Base-by-base conservation (phyloP, 768 basidiomycete genomes). In the Baorangia bicolor region DNA sequence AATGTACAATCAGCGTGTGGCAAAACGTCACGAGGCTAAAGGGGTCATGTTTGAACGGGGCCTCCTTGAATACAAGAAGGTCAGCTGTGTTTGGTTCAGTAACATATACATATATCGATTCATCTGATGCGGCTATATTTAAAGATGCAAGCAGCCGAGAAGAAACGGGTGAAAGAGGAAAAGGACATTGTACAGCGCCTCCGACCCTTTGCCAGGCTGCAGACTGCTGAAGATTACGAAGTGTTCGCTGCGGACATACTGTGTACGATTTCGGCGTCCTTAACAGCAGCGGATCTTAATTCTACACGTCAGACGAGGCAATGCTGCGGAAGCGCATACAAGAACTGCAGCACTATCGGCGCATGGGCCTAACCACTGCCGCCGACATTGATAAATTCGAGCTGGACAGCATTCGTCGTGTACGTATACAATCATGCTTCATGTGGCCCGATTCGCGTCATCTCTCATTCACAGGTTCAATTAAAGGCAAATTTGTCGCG, bases 361-460 rank as follows among this genome's bases (percentile, higher is more conserved):
- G 88, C 33, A 82, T 92, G 67, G 97, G 96, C 0, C 75, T 99
- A 27, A 86, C 85, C 2, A 90, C 89, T 2, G 73, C 85, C 9
- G 86, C 86, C n/a, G 96, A 98, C 60, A 90, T 95, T 33, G 93
- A 96, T 39, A 92, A 89, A 65, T 98, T 92, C 65, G 91, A 94
- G 43, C 70, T 74, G 35, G 92, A 93, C 66, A 75, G 84, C 49
- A 74, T 80, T 28, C 88, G 88, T 61, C 77, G 93, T 61, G 94
- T 94, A 65, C 55, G 87, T 59, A 34, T 42, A 7, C 40, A 10
- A 21, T 13, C 18, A 13, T 23, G 10, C 14, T 4, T 27, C 44
- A 7, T 51, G 40, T 45, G 30, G 38, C 37, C n/a, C 12, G 4
- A 30, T 31, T 33, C 31, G 27, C 45, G 5, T 48, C 39, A 61